Conservation (phyloP, 257 asterid species). For the Solanum paucissectum region DNA sequence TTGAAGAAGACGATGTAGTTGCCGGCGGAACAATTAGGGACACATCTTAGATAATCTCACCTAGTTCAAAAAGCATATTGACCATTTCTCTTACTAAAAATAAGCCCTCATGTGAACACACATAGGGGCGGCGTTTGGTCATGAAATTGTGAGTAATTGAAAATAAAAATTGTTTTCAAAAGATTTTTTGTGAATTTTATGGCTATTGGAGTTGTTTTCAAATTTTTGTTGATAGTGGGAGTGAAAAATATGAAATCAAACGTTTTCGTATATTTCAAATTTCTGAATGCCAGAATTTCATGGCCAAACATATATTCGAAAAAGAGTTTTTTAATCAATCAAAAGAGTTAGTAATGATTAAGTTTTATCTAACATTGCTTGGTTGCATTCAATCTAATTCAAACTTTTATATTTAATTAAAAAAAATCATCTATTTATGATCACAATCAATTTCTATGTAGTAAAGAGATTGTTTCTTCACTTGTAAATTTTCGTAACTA, state of each 20-base stretch:
- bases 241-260: background rate
- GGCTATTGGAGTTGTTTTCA: background rate
- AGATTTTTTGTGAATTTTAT: background rate
- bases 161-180: background rate
- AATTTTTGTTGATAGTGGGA: too few species aligned
- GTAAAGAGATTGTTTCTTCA: too few species aligned
- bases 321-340: background rate
- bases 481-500: too few species aligned
- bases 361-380: background rate
- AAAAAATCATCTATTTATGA: too few species aligned
- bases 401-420: too few species aligned
- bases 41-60: background rate
- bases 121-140: background rate
- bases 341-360: background rate
- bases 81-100: background rate
- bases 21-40: background rate
- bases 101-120: background rate
- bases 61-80: background rate
- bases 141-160: background rate
- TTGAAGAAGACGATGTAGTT: background rate
- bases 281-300: too few species aligned
- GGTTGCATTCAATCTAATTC: too few species aligned
- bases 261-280: too few species aligned
- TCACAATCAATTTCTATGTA: too few species aligned
- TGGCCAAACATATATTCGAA: background rate